Evolutionary conservation across 306 rosid species (phyloP).

Genomic region (Cucumis hystrix): DNA sequence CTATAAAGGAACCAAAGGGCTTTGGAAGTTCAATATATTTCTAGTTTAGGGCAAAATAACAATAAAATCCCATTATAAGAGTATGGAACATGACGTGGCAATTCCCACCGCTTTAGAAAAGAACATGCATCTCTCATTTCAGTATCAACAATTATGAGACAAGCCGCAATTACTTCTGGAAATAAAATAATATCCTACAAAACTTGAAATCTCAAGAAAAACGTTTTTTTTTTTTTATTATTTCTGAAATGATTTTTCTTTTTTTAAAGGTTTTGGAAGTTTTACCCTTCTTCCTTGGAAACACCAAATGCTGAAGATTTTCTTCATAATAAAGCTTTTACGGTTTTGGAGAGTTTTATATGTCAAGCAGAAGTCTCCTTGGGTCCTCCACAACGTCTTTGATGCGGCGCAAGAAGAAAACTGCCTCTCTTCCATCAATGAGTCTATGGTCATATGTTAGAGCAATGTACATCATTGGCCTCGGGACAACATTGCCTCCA

Average conservation of each 20-base stretch:
- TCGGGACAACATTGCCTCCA: slow-evolving; percentile 51
- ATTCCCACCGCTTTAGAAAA: background rate
- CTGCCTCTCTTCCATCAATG: slow-evolving; percentile 92
- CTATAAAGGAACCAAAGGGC: background rate
- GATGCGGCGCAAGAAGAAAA: slow-evolving; percentile 65
- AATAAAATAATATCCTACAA: slow-evolving; percentile 8
- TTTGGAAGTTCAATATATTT: background rate
- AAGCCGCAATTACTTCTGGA: background rate
- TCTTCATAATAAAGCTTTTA: background rate
- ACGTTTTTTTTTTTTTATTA: background rate
- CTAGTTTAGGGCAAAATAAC: background rate
- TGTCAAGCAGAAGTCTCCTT: slow-evolving; percentile 64
- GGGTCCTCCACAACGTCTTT: slow-evolving; percentile 72
- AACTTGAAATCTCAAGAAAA: slow-evolving; percentile 12
- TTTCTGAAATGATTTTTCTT: slow-evolving; percentile 4
- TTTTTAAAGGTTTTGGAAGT: background rate
- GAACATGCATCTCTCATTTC: slow-evolving; percentile 5
- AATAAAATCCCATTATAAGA: background rate
- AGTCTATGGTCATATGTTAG: slow-evolving; percentile 76
- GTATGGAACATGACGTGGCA: slow-evolving; percentile 2
- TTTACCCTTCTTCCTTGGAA: background rate
- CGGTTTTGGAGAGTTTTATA: slow-evolving; percentile 17
- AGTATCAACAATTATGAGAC: background rate
- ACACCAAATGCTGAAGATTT: background rate
- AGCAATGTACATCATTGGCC: slow-evolving; percentile 74